Evolutionary conservation across 176 grass and related monocot species (phyloP), one percentile per base, ranked within the genome.

Genomic region (Poa annua): DNA sequence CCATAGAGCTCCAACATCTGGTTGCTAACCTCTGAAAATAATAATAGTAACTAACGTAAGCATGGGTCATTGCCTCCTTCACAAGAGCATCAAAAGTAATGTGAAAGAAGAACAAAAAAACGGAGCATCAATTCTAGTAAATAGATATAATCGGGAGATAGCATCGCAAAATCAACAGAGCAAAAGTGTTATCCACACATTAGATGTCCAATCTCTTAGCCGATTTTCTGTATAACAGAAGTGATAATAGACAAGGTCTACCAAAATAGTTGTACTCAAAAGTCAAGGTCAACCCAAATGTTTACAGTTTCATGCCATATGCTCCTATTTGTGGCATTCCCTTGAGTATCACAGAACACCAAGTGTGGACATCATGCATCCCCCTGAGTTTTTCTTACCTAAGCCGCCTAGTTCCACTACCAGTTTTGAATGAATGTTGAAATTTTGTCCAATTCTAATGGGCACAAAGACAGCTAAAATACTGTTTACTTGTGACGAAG

Each of bases 1-100:
- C 22, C 88, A 29, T 97, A 97, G 22, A 97, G 83, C 85, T 97
- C 94, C 83, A 97, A 69, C 88, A 97, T 97, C 77, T 97, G 94
- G 61, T 97, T 97, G 84, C 94, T 97, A 50, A 97, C 90, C 88
- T 97, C 94, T 97, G 92, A 92, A 85, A 83, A 17, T 13, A 57
- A 79, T 15, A 62, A 73, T 19, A 26, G 29, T 2, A 73, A 66
- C 49, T 24, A 74, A 22, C 55, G 34, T 83, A 65, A 84, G n/a
- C 47, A 51, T 64, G 8, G 5, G 42, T 49, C 35, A 29, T 17
- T 51, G 41, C 33, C 14, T 26, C 21, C 39, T 24, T 48, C 12
- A 72, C 3, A 75, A 62, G 29, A 76, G 17, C 45, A 82, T 26
- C 14, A 72, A 35, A 81, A 81, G 29, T 59, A 17, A 42, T 19